These are phyloP conservation scores for Marvania coccoides DNA, from an alignment of 139 green algal species.

Conservation along the genomic window DNA sequence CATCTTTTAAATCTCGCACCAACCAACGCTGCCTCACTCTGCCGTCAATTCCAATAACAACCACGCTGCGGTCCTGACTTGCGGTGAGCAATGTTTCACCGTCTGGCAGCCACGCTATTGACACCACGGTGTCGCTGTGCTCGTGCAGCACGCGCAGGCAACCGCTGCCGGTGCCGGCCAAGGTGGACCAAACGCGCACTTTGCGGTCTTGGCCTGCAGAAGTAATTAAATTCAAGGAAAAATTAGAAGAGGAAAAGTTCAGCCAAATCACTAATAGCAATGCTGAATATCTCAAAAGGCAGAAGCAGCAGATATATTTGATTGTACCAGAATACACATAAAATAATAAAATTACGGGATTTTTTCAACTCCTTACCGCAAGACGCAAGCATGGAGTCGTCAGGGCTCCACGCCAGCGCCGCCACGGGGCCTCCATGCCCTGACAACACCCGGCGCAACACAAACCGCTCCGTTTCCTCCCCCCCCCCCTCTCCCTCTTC, in stretches of 20 bases:
- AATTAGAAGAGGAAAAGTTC: neutral
- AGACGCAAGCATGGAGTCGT: slow-evolving; percentile 36
- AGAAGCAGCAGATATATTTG: too few relatives aligned
- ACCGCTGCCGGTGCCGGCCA: neutral
- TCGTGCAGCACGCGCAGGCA: slow-evolving; percentile 19
- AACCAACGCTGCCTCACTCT: neutral
- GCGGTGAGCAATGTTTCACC: slow-evolving; percentile 61
- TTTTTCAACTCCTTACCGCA: too few relatives aligned
- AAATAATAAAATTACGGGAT: too few relatives aligned
- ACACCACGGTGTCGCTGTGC: slow-evolving; percentile 53
- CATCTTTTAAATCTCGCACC: neutral
- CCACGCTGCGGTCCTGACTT: slow-evolving; percentile 40
- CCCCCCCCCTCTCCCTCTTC: neutral
- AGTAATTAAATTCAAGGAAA: neutral
- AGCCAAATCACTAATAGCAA: neutral
- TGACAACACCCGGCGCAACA: slow-evolving; percentile 18
- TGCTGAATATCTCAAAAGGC: too few relatives aligned
- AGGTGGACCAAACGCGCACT: slow-evolving; percentile 47
- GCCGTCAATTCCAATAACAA: neutral
- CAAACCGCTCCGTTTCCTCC: neutral
- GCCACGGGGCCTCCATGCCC: slow-evolving; percentile 37
- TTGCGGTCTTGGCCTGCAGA: slow-evolving; percentile 23
- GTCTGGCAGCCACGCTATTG: slow-evolving; percentile 77
- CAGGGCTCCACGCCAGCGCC: slow-evolving; percentile 46
- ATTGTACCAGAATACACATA: too few relatives aligned